Conservation (phyloP, 306 rosid species). For the Aeschynomene evenia region DNA sequence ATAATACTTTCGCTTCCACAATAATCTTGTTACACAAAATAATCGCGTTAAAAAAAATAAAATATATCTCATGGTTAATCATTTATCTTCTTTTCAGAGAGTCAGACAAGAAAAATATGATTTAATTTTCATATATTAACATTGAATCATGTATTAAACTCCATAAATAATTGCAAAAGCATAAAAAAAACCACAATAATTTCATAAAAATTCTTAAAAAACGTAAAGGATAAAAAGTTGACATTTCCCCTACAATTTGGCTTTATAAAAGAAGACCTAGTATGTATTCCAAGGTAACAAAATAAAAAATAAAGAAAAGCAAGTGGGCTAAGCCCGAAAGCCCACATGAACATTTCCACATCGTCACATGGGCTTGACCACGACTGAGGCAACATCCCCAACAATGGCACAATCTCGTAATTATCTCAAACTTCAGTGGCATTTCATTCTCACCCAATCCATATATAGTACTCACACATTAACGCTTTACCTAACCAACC, state of each 20-base stretch:
- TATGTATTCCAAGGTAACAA: slow-evolving; percentile 16
- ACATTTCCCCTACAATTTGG: neutral
- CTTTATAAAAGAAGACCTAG: slow-evolving; percentile 35
- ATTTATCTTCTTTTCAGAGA: no score
- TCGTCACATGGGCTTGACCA: slow-evolving; percentile 42
- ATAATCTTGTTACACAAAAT: neutral
- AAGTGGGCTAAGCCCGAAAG: slow-evolving; percentile 37
- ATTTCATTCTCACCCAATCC: neutral
- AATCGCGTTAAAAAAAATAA: no score
- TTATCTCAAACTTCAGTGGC: slow-evolving; percentile 44
- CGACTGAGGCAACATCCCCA: neutral
- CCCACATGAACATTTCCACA: slow-evolving; percentile 30
- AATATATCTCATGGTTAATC: no score
- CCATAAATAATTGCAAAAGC: no score
- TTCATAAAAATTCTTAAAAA: neutral
- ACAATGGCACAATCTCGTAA: slow-evolving; percentile 50
- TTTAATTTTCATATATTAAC: no score
- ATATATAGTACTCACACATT: slow-evolving; percentile 6
- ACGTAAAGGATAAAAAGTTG: slow-evolving; percentile 29
- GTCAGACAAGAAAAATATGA: no score
- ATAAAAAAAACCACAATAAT: neutral
- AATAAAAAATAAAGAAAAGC: neutral
- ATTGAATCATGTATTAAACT: no score
- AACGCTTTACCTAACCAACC: neutral
- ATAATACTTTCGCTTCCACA: neutral